Conservation (phyloP, 306 rosid species). For the Quillaja saponaria region DNA sequence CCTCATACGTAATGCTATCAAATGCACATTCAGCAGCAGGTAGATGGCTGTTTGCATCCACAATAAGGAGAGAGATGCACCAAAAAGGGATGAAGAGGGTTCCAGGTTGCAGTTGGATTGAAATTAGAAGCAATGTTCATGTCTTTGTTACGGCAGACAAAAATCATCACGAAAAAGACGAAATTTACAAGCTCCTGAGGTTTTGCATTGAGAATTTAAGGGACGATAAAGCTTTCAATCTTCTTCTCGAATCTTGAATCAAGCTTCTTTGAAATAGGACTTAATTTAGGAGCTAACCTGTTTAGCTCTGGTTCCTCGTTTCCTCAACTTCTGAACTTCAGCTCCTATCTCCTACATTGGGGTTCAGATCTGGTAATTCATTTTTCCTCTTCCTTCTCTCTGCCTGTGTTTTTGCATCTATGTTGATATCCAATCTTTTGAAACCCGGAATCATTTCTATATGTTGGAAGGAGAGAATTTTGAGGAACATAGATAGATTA, state of each 20-base stretch:
- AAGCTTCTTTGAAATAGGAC: slow-evolving; percentile 30
- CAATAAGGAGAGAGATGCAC: slow-evolving; percentile 68
- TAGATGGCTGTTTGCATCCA: slow-evolving; percentile 66
- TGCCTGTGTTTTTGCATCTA: no score
- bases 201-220: slow-evolving; percentile 44
- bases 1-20: slow-evolving; percentile 85
- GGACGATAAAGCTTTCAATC: slow-evolving; percentile 46
- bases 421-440: no score
- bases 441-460: no score
- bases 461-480: no score
- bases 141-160: slow-evolving; percentile 62
- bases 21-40: slow-evolving; percentile 90
- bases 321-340: slow-evolving; percentile 11
- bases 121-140: slow-evolving; percentile 60
- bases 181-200: slow-evolving; percentile 46
- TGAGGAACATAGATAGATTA: no score
- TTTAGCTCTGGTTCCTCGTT: neutral
- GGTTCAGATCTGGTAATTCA: slow-evolving; percentile 2
- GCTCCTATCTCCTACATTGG: slow-evolving; percentile 3
- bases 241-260: slow-evolving; percentile 20
- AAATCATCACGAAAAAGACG: slow-evolving; percentile 51
- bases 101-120: slow-evolving; percentile 96
- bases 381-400: neutral
- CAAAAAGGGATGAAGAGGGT: slow-evolving; percentile 76
- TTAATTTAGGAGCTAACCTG: no score